phyloP scores from a whole-genome alignment of 208 protist species.

The Porcisia hertigi region DNA sequence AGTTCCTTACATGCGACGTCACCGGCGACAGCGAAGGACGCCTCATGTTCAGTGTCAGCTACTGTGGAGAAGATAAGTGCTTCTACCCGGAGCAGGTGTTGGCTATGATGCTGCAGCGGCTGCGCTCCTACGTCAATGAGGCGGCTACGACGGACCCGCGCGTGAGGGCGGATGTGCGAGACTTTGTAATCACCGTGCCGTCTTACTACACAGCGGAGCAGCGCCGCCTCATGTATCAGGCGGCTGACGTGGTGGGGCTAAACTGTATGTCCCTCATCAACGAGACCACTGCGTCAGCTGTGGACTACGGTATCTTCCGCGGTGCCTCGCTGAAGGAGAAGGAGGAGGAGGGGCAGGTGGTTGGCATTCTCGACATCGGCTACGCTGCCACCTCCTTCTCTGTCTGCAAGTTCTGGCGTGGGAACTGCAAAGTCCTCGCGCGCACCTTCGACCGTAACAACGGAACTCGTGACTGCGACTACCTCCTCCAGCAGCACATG shows the following conservation, averaged over 20 bases:
- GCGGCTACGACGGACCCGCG: constrained; percentile 63
- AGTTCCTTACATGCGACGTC: constrained; percentile 68
- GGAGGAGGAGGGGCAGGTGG: constrained; percentile 77
- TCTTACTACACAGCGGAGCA: constrained; percentile 89
- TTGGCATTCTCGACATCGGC: constrained; percentile 90
- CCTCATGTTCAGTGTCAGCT: constrained; percentile 84
- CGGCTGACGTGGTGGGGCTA: constrained; percentile 84
- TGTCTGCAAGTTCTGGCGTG: constrained; percentile 81
- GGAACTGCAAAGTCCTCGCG: constrained; percentile 80
- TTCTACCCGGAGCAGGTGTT: constrained; percentile 93
- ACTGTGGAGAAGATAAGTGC: constrained; percentile 67
- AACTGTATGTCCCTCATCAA: constrained; percentile 91
- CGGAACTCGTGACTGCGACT: constrained; percentile 88
- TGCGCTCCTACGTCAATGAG: constrained; percentile 81
- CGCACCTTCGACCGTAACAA: constrained; percentile 81
- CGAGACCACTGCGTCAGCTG: constrained; percentile 84
- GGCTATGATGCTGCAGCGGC: constrained; percentile 89
- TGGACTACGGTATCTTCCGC: constrained; percentile 94
- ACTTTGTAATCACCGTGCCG: constrained; percentile 87
- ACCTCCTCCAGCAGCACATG: constrained; percentile 79
- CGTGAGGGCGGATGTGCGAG: constrained; percentile 55
- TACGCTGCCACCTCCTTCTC: constrained; percentile 81
- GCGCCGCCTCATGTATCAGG: constrained; percentile 80
- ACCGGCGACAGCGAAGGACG: constrained; percentile 63
- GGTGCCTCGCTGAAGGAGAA: constrained; percentile 74